A percentile compares a stretch with the other conserved stretches of the same genome.
Conservation (phyloP, 345 rosid species). For the Rhizophora mangle region DNA sequence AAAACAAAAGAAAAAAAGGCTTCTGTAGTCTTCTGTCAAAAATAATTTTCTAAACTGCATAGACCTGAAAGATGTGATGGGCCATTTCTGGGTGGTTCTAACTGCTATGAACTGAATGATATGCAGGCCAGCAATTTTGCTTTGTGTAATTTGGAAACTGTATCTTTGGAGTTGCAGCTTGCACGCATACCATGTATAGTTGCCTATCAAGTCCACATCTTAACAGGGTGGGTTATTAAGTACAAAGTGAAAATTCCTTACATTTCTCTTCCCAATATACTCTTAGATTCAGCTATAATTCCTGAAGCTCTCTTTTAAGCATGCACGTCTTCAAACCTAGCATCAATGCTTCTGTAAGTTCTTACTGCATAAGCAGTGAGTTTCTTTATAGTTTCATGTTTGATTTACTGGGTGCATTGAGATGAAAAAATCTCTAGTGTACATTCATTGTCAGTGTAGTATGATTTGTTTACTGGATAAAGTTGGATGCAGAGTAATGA, state of each 20-base stretch:
- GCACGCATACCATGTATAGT: conserved; percentile 75
- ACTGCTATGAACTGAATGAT: conserved; percentile 6
- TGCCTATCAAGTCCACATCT: conserved; percentile 74
- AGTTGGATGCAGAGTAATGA: too few species aligned
- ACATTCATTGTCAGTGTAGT: background rate
- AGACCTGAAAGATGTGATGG: background rate
- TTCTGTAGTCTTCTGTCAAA: background rate
- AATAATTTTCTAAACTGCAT: background rate
- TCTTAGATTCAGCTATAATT: conserved; percentile 60
- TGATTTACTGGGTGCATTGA: background rate
- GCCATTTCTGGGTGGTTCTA: background rate
- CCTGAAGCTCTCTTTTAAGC: conserved; percentile 81
- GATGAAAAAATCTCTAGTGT: background rate
- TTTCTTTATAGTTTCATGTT: background rate
- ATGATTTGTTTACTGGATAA: background rate
- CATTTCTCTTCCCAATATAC: conserved; percentile 86
- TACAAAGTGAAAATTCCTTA: conserved; percentile 81
- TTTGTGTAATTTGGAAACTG: conserved; percentile 92
- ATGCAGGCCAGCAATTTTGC: conserved; percentile 82
- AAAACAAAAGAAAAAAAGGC: background rate
- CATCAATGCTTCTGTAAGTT: conserved; percentile 55
- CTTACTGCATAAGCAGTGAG: background rate
- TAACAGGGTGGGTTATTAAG: conserved; percentile 69
- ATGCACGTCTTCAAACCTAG: conserved; percentile 63
- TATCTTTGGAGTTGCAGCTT: conserved; percentile 80